Evolutionary conservation across 805 yeast species (phyloP).

Genomic region (Myxozyma neotropica): DNA sequence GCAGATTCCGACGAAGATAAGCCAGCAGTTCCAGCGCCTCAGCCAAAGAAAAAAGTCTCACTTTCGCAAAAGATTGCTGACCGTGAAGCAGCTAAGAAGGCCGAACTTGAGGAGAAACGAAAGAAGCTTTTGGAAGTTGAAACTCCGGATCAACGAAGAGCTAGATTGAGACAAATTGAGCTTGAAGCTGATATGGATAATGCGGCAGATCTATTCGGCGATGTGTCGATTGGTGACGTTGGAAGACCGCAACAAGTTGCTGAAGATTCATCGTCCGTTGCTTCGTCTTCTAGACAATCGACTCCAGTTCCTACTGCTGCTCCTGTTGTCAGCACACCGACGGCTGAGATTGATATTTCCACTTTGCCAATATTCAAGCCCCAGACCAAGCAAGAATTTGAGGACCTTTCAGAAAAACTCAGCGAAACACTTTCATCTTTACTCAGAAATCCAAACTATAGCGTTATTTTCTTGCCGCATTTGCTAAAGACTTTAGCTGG

Average conservation of each 20-base stretch:
- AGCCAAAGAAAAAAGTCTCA: constrained; percentile 18
- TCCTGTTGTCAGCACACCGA: background rate
- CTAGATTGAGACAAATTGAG: constrained; percentile 76
- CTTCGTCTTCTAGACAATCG: constrained; percentile 34
- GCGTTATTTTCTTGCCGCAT: constrained; percentile 78
- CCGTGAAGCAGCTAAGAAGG: constrained; percentile 50
- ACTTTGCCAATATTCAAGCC: constrained; percentile 71
- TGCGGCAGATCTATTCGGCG: constrained; percentile 90
- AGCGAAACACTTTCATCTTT: constrained; percentile 44
- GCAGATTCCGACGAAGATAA: constrained; percentile 69
- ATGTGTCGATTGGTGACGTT: constrained; percentile 39
- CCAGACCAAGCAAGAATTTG: constrained; percentile 75
- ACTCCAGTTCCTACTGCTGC: constrained; percentile 2
- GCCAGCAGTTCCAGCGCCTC: constrained; percentile 12
- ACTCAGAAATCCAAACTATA: constrained; percentile 60
- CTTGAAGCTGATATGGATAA: constrained; percentile 82
- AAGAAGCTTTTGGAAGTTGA: constrained; percentile 40
- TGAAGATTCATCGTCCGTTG: background rate
- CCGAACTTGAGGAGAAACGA: constrained; percentile 21
- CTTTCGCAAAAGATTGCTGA: constrained; percentile 48
- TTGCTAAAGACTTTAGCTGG: constrained; percentile 79
- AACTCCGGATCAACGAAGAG: constrained; percentile 71
- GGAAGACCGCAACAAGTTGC: background rate
- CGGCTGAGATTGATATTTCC: constrained; percentile 6
- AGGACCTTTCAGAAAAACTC: constrained; percentile 72